phyloP scores from a whole-genome alignment of 2,329 filamentous ascomycete genomes.

The Trichoderma sp. region DNA sequence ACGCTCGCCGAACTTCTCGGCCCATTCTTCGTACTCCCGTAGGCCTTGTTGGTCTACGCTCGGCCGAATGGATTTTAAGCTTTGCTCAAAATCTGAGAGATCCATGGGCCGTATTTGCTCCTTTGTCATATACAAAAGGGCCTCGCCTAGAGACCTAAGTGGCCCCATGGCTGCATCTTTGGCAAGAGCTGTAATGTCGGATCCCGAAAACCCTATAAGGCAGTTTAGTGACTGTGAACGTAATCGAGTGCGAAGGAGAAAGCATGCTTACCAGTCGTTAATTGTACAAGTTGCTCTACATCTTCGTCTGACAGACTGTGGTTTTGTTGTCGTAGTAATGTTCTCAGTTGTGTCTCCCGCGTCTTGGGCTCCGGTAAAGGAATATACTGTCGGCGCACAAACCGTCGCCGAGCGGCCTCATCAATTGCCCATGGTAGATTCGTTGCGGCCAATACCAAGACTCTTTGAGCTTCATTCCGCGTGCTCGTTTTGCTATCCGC shows the following conservation, averaged over 20 bases:
- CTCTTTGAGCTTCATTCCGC: slow-evolving; percentile 77
- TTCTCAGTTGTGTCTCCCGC: slow-evolving; percentile 73
- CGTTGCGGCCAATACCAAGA: slow-evolving; percentile 90
- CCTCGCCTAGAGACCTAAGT: slow-evolving; percentile 83
- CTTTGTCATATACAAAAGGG: slow-evolving; percentile 84
- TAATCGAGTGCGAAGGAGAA: not conserved
- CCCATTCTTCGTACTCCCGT: slow-evolving; percentile 92
- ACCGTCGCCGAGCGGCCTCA: slow-evolving; percentile 84
- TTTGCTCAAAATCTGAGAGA: slow-evolving; percentile 78
- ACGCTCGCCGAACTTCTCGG: slow-evolving; percentile 85
- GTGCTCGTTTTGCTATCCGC: slow-evolving; percentile 64
- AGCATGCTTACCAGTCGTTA: slow-evolving; percentile 72
- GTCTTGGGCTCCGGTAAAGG: slow-evolving; percentile 85
- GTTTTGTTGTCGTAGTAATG: slow-evolving; percentile 81
- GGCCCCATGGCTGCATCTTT: slow-evolving; percentile 99
- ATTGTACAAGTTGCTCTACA: slow-evolving; percentile 67
- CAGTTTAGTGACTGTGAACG: not conserved
- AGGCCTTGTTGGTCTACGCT: slow-evolving; percentile 84
- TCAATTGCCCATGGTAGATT: slow-evolving; percentile 98
- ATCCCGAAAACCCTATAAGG: slow-evolving; percentile 85
- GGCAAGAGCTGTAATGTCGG: slow-evolving; percentile 91
- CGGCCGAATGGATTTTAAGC: slow-evolving; percentile 79
- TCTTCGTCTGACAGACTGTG: slow-evolving; percentile 72
- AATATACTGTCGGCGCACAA: slow-evolving; percentile 93
- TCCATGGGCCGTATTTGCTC: slow-evolving; percentile 89